phyloP scores from a whole-genome alignment of 2,329 filamentous ascomycete genomes.

The Aspergillus awamori region DNA sequence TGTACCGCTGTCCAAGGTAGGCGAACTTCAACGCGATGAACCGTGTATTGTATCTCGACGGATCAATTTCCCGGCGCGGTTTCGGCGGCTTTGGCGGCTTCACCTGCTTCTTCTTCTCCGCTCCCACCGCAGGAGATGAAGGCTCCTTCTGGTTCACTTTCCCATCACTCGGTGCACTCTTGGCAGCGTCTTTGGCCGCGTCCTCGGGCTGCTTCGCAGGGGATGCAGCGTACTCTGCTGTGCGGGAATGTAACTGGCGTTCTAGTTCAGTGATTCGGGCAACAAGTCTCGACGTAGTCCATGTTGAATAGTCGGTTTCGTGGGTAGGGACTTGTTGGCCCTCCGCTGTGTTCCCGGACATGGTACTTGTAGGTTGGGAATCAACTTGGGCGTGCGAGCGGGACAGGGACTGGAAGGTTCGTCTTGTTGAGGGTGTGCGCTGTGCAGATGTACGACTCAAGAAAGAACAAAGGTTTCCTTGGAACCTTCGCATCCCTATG shows the following conservation, averaged over 20 bases:
- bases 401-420: slow-evolving; percentile 13
- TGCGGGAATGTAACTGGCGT: slow-evolving; percentile 60
- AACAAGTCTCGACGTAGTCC: slow-evolving; percentile 70
- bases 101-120: slow-evolving; percentile 12
- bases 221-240: slow-evolving; percentile 35
- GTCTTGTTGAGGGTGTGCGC: slow-evolving; percentile 13
- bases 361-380: slow-evolving; percentile 22
- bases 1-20: slow-evolving; percentile 88
- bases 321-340: slow-evolving; percentile 12
- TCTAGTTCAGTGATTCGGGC: slow-evolving; percentile 70
- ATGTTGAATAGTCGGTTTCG: slow-evolving; percentile 61
- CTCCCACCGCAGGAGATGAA: slow-evolving; percentile 9
- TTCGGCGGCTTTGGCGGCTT: slow-evolving; percentile 49
- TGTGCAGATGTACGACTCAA: slow-evolving; percentile 18
- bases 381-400: slow-evolving; percentile 18
- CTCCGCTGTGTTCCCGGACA: slow-evolving; percentile 25
- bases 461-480: slow-evolving; percentile 18
- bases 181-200: not conserved
- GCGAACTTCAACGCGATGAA: slow-evolving; percentile 90
- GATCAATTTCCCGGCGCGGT: slow-evolving; percentile 62
- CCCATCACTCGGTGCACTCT: slow-evolving; percentile 11
- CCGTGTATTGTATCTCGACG: slow-evolving; percentile 77
- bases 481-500: slow-evolving; percentile 38
- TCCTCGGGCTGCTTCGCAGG: slow-evolving; percentile 6
- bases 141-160: slow-evolving; percentile 23